A percentile compares a stretch with the other conserved stretches of the same genome.
phyloP scores from a whole-genome alignment of 176 grass and related monocot species.

The Musa acuminata region DNA sequence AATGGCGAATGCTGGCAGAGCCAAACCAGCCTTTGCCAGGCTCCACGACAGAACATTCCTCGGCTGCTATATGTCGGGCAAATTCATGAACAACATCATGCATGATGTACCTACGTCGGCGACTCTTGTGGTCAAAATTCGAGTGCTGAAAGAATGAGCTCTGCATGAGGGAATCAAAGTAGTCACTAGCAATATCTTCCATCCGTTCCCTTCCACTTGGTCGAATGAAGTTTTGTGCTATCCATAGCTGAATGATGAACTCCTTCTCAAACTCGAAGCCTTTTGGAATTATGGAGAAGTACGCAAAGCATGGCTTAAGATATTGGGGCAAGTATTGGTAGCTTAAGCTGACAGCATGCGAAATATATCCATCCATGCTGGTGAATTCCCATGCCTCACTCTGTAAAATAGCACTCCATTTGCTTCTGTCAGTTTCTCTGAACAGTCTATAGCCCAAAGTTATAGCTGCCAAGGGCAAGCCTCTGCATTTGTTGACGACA shows the following conservation, averaged over 20 bases:
- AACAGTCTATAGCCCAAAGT: constrained; percentile 50
- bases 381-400: constrained; percentile 39
- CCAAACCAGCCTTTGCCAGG: constrained; percentile 7
- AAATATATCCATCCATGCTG: constrained; percentile 27
- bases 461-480: constrained; percentile 44
- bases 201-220: constrained; percentile 4
- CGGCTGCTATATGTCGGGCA: constrained; percentile 41
- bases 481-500: constrained; percentile 38
- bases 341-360: constrained; percentile 44
- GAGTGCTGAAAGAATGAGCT: constrained; percentile 57
- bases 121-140: constrained; percentile 23
- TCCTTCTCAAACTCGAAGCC: constrained; percentile 43
- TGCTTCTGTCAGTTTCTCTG: constrained; percentile 27
- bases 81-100: constrained; percentile 57
- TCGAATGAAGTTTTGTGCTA: constrained; percentile 49
- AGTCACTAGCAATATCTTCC: constrained; percentile 34
- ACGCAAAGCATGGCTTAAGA: constrained; percentile 57
- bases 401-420: constrained; percentile 34
- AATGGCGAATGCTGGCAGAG: constrained; percentile 26
- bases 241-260: constrained; percentile 48
- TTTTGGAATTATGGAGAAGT: constrained; percentile 53
- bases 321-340: constrained; percentile 38
- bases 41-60: constrained; percentile 34
- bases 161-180: constrained; percentile 39
- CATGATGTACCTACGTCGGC: constrained; percentile 36